phyloP scores from a whole-genome alignment of 208 protist species.

The Trypanosoma conorhini region DNA sequence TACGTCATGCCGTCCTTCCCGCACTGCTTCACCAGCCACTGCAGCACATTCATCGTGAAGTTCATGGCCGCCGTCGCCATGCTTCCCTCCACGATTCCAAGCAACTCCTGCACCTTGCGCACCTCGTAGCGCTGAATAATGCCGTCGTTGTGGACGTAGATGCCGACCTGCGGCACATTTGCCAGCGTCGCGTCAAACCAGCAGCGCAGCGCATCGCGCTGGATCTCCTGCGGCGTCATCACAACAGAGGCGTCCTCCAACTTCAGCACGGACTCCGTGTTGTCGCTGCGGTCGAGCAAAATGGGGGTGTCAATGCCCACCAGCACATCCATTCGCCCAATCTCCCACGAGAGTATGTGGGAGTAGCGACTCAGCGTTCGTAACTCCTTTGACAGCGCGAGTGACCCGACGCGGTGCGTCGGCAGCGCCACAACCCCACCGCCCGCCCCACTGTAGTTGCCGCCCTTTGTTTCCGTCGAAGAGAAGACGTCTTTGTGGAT shows the following conservation, averaged over 20 bases:
- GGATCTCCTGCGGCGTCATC: slow-evolving; percentile 35
- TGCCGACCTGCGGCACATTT: slow-evolving; percentile 74
- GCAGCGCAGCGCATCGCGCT: slow-evolving; percentile 56
- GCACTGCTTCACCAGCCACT: slow-evolving; percentile 74
- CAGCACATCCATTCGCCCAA: slow-evolving; percentile 68
- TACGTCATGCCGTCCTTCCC: slow-evolving; percentile 65
- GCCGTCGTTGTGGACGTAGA: slow-evolving; percentile 79
- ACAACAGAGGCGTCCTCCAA: slow-evolving; percentile 40
- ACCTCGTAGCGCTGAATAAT: slow-evolving; percentile 74
- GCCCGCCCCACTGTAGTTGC: neutral
- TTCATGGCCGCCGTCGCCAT: slow-evolving; percentile 79
- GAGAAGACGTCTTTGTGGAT: slow-evolving; percentile 39
- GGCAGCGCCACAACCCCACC: slow-evolving; percentile 30
- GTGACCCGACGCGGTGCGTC: slow-evolving; percentile 34
- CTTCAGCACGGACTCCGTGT: slow-evolving; percentile 66
- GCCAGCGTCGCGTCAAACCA: slow-evolving; percentile 89
- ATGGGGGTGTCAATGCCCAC: slow-evolving; percentile 84
- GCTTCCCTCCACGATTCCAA: slow-evolving; percentile 55
- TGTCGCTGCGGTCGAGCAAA: slow-evolving; percentile 58
- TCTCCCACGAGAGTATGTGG: slow-evolving; percentile 72
- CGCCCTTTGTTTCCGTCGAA: slow-evolving; percentile 1
- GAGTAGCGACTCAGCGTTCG: slow-evolving; percentile 52
- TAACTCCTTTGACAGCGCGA: slow-evolving; percentile 16
- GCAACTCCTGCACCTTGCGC: slow-evolving; percentile 69
- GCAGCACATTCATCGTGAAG: slow-evolving; percentile 77